Conservation (phyloP, 2,329 filamentous ascomycete species). For the Alternaria viburni region DNA sequence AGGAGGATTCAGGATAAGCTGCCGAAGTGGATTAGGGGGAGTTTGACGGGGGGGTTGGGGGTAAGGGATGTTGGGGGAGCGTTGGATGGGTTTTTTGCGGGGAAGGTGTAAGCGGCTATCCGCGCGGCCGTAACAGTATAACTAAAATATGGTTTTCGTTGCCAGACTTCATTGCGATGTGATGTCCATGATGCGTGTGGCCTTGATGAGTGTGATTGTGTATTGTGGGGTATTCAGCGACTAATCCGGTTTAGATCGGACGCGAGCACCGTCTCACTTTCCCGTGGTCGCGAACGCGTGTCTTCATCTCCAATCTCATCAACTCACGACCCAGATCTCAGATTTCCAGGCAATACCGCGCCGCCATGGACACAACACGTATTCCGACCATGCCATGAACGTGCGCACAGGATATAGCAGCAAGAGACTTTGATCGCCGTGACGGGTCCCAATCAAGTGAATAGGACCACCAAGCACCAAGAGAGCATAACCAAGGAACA, state of each 20-base stretch:
- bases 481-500: neutral
- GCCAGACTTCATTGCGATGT: too few species aligned
- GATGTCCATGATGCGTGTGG: too few species aligned
- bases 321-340: neutral
- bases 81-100: conserved; percentile 29
- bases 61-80: conserved; percentile 53
- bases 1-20: conserved; percentile 78
- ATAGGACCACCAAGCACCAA: neutral
- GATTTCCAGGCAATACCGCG: neutral
- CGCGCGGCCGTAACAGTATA: too few species aligned
- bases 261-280: conserved; percentile 12
- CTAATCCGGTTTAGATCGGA: conserved; percentile 9
- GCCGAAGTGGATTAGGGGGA: conserved; percentile 85
- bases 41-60: conserved; percentile 56
- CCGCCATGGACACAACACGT: neutral
- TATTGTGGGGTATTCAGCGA: conserved; percentile 17
- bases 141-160: too few species aligned
- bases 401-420: neutral
- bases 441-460: neutral
- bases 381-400: neutral
- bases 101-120: too few species aligned
- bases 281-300: conserved; percentile 3
- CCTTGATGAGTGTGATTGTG: too few species aligned
- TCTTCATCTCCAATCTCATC: conserved; percentile 4
- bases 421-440: neutral